These are phyloP conservation scores for Cryptococcus wingfieldii DNA, from an alignment of 1,284 basidiomycete species.

Conservation along the genomic window DNA sequence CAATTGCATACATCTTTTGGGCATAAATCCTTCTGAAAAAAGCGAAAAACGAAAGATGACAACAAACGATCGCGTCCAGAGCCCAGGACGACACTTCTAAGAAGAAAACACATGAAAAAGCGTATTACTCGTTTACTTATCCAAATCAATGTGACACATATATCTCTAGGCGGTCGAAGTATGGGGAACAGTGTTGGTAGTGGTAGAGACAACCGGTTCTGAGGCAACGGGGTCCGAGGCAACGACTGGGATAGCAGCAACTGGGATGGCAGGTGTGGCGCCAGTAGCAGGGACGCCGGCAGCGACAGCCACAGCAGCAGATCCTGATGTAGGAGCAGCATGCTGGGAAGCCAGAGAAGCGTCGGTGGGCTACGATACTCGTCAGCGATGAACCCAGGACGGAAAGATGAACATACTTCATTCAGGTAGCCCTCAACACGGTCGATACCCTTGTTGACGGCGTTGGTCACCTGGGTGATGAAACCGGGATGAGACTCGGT, in stretches of 20 bases:
- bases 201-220: slow-evolving; percentile 29
- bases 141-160: not conserved
- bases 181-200: slow-evolving; percentile 43
- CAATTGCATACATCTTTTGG: not conserved
- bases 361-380: too few relatives aligned
- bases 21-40: not conserved
- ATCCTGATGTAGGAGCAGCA: not conserved
- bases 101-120: too few relatives aligned
- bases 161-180: not conserved
- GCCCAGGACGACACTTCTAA: too few relatives aligned
- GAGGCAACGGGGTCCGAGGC: too few relatives aligned
- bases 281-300: not conserved
- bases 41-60: not conserved
- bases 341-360: too few relatives aligned
- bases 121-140: not conserved
- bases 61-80: too few relatives aligned
- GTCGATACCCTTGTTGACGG: slow-evolving; percentile 31
- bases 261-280: slow-evolving; percentile 1
- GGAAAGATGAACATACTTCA: slow-evolving; percentile 9
- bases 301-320: not conserved
- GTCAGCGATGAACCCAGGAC: not conserved
- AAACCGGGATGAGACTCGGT: slow-evolving; percentile 43
- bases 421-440: slow-evolving; percentile 30
- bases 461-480: slow-evolving; percentile 38
- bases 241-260: too few relatives aligned